Conservation (phyloP, 2,329 filamentous ascomycete species). For the Clarireedia paspali region DNA sequence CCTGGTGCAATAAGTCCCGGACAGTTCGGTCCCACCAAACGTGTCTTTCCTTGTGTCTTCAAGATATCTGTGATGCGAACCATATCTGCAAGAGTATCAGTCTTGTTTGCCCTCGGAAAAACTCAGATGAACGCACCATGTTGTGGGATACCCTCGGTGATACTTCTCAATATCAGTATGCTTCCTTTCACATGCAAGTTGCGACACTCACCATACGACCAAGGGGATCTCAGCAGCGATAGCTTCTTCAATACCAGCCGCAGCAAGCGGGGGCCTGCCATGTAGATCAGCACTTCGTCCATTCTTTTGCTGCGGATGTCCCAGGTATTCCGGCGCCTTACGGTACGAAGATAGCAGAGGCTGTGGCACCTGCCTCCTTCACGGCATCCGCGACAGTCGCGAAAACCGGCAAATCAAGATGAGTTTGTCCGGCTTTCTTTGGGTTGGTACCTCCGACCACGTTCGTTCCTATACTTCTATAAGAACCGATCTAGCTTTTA, state of each 20-base stretch:
- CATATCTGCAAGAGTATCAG: slow-evolving; percentile 61
- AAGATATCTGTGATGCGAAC: slow-evolving; percentile 97
- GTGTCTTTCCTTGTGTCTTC: slow-evolving; percentile 95
- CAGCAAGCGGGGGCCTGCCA: slow-evolving; percentile 78
- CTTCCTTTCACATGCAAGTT: slow-evolving; percentile 14
- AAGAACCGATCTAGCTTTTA: slow-evolving; percentile 22
- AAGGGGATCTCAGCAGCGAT: slow-evolving; percentile 88
- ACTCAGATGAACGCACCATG: slow-evolving; percentile 49
- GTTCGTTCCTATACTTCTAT: slow-evolving; percentile 64
- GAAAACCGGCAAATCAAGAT: slow-evolving; percentile 91
- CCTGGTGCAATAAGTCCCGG: slow-evolving; percentile 91
- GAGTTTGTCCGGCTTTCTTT: slow-evolving; percentile 89
- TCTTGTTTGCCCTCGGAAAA: background rate
- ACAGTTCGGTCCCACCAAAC: slow-evolving; percentile 95
- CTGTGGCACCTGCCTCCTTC: slow-evolving; percentile 82
- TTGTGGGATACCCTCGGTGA: slow-evolving; percentile 96
- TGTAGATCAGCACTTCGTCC: slow-evolving; percentile 11
- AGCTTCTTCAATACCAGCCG: slow-evolving; percentile 93
- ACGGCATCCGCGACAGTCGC: slow-evolving; percentile 80
- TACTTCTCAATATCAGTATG: slow-evolving; percentile 36
- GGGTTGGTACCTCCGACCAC: slow-evolving; percentile 98
- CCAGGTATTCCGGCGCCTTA: slow-evolving; percentile 34
- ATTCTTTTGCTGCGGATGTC: slow-evolving; percentile 3
- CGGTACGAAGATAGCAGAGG: slow-evolving; percentile 95
- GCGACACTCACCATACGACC: slow-evolving; percentile 63